Evolutionary conservation across 1,139 yeast species (phyloP), one percentile per base, ranked within the genome.

Genomic region (Candida glucosophila): DNA sequence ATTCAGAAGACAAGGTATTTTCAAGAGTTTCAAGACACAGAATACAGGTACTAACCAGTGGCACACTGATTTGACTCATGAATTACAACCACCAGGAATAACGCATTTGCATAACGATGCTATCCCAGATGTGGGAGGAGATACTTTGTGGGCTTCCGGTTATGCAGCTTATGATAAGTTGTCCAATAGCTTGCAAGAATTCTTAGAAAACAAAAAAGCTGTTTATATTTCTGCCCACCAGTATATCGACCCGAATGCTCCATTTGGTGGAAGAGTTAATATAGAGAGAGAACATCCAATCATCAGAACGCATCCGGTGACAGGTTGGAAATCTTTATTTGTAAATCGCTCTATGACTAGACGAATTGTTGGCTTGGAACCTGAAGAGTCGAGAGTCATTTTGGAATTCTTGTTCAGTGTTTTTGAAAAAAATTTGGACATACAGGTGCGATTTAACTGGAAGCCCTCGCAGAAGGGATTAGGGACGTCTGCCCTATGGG

Each of bases 401-500:
- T 55, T 58, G 39, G 54, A 57, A 22, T 54, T 55, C 37, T 50
- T 58, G 36, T 58, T 33, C 34, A 28, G 37, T 5, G 40, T 58
- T 12, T 55, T 40, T 26, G 66, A 58, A 38, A 55, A 47, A 39
- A 51, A 55, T 37, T 43, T 51, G 34, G 64, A 58, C 31, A 56
- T 58, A 25, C 77, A 71, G 43, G 74, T 68, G 19, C 50, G 77
- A 39, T 68, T 70, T 52, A 67, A 58, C 38, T 72, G 78, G 77
- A 57, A 57, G 30, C 56, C 64, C 20, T 50, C 69, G 16, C 51
- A 58, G 39, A 48, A 52, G 2, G 76, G 74, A 8, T 53, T 53
- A 22, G 76, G 75, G 15, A 63, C 73, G 17, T 63, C 73, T 31
- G 77, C 75, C 22, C 42, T 71, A 25, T 72, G 78, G 77, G 77